A percentile compares a stretch with the other conserved stretches of the same genome.
These are phyloP conservation scores for Sphaerobolus stellatus DNA, from an alignment of 1,284 basidiomycete genomes.

Conservation along the genomic window DNA sequence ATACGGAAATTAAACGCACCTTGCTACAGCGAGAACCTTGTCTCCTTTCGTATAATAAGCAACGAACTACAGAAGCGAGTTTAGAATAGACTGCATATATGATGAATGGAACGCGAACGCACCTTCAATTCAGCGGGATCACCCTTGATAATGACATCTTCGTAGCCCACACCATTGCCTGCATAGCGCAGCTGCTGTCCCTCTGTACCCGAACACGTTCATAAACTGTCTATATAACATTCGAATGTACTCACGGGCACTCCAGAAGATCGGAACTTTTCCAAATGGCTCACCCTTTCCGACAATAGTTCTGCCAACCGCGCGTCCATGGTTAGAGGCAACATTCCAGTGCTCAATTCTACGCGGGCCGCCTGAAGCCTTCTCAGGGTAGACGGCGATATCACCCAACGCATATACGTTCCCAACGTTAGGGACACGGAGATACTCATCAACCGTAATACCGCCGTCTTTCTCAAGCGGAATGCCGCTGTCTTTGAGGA, in stretches of 20 bases:
- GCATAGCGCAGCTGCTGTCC: slow-evolving; percentile 82
- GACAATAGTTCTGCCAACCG: slow-evolving; percentile 76
- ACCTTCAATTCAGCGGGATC: slow-evolving; percentile 80
- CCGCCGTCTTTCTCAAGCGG: slow-evolving; percentile 76
- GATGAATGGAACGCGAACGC: slow-evolving; percentile 14
- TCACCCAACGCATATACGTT: slow-evolving; percentile 87
- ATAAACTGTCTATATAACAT: background rate
- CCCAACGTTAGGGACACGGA: slow-evolving; percentile 62
- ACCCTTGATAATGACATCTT: slow-evolving; percentile 79
- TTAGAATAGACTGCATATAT: background rate
- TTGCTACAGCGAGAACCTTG: slow-evolving; percentile 80
- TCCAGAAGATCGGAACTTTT: slow-evolving; percentile 91
- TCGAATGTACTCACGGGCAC: slow-evolving; percentile 56
- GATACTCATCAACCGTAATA: slow-evolving; percentile 77
- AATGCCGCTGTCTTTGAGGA: slow-evolving; percentile 70
- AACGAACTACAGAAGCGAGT: slow-evolving; percentile 55
- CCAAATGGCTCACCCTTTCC: slow-evolving; percentile 63
- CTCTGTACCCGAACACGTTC: slow-evolving; percentile 36
- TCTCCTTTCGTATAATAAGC: slow-evolving; percentile 83
- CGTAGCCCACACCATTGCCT: slow-evolving; percentile 65
- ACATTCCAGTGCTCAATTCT: slow-evolving; percentile 94
- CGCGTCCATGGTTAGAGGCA: slow-evolving; percentile 83
- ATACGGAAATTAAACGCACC: slow-evolving; percentile 36
- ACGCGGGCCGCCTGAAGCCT: slow-evolving; percentile 47
- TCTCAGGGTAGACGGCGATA: slow-evolving; percentile 81